Percentiles rank a stretch among this genome's conserved stretches.
Evolutionary conservation across 768 basidiomycete species (phyloP).

Genomic region (Mycena maculata): DNA sequence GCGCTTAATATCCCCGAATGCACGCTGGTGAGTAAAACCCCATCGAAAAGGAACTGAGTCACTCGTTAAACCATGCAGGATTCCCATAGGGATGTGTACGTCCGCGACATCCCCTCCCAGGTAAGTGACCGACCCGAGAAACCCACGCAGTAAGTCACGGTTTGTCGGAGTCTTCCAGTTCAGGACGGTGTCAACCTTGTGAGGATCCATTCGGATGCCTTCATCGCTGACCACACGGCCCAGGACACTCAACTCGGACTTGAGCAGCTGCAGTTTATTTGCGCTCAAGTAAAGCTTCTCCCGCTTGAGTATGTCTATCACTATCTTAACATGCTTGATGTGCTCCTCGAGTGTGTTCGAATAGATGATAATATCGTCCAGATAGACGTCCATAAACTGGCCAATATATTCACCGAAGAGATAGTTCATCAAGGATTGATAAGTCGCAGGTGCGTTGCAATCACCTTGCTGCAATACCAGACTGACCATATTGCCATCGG

Average conservation of each 20-base stretch:
- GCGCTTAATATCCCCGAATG: slow-evolving; percentile 23
- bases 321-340: slow-evolving; percentile 9
- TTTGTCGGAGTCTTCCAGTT: slow-evolving; percentile 40
- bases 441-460: too few species aligned
- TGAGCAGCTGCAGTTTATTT: slow-evolving; percentile 35
- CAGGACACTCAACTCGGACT: slow-evolving; percentile 40
- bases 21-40: slow-evolving; percentile 16
- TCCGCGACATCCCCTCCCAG: slow-evolving; percentile 36
- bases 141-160: too few species aligned
- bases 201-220: slow-evolving; percentile 37
- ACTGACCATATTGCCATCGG: too few species aligned
- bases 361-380: slow-evolving; percentile 19
- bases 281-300: too few species aligned
- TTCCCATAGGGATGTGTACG: slow-evolving; percentile 40
- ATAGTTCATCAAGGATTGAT: too few species aligned
- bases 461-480: too few species aligned
- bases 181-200: slow-evolving; percentile 26
- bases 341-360: slow-evolving; percentile 12
- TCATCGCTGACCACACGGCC: slow-evolving; percentile 43
- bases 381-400: too few species aligned
- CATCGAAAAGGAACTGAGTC: slow-evolving; percentile 14
- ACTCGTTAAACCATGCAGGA: slow-evolving; percentile 35
- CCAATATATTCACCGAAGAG: too few species aligned
- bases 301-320: slow-evolving; percentile 38
- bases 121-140: too few species aligned